phyloP scores from a whole-genome alignment of 768 basidiomycete genomes.

The Paxillus involutus region DNA sequence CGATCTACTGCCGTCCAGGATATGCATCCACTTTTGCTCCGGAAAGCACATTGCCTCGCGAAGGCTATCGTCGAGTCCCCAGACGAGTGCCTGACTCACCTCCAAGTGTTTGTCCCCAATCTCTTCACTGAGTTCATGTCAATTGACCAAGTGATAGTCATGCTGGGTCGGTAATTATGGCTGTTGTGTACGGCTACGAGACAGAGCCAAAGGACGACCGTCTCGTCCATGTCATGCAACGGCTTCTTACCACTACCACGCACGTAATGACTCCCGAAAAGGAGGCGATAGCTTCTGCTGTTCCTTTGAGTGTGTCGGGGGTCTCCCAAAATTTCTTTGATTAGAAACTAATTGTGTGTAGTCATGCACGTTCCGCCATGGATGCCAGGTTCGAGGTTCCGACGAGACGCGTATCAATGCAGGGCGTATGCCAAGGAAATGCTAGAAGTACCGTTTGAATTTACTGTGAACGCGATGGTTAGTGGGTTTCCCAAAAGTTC shows the following conservation, averaged over 20 bases:
- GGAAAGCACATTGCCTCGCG: conserved; percentile 8
- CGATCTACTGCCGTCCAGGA: neutral
- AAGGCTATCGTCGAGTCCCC: conserved; percentile 2
- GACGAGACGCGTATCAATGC: too few relatives aligned
- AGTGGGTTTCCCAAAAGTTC: too few relatives aligned
- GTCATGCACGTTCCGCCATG: too few relatives aligned
- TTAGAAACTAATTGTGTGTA: too few relatives aligned
- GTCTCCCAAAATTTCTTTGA: too few relatives aligned
- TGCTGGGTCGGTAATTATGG: conserved; percentile 26
- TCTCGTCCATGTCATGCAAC: neutral
- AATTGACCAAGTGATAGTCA: neutral
- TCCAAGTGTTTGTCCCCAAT: conserved; percentile 6
- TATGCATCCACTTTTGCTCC: conserved; percentile 9
- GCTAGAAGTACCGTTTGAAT: too few relatives aligned
- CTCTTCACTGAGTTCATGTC: neutral
- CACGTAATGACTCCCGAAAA: too few relatives aligned
- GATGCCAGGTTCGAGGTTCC: too few relatives aligned
- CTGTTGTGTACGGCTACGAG: conserved; percentile 10
- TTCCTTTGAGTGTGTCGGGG: too few relatives aligned
- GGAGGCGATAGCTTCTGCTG: too few relatives aligned
- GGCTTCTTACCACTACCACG: neutral
- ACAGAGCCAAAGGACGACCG: neutral
- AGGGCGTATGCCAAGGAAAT: too few relatives aligned
- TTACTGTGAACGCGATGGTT: too few relatives aligned
- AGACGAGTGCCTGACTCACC: neutral